Percentiles rank a stretch among this genome's conserved stretches.
Conservation (phyloP, 768 basidiomycete genomes). For the Rubroboletus satanas region DNA sequence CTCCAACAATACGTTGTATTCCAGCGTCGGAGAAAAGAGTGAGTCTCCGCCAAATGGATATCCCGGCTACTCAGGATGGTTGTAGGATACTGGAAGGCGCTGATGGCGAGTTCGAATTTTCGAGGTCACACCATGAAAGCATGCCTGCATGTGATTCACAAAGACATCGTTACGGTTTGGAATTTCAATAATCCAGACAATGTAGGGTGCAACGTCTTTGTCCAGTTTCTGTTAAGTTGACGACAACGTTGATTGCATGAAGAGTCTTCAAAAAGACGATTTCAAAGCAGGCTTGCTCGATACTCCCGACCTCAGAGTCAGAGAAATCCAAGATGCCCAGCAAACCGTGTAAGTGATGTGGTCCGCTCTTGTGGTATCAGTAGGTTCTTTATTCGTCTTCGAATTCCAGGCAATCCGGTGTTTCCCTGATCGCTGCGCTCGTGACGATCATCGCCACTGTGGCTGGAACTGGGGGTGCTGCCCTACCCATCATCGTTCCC, state of each 20-base stretch:
- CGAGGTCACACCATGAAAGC: not conserved
- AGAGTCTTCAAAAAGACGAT: not conserved
- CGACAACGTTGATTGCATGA: not conserved
- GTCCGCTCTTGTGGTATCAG: not conserved
- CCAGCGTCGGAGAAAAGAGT: conserved; percentile 2
- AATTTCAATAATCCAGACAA: conserved; percentile 1
- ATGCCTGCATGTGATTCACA: not conserved
- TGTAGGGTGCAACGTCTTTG: not conserved
- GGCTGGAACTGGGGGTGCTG: not conserved
- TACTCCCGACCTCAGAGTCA: not conserved
- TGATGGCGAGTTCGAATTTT: not conserved
- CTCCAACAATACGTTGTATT: not conserved
- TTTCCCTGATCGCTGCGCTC: not conserved
- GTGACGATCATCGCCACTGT: conserved; percentile 3
- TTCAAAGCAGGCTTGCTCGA: not conserved
- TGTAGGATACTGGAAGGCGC: not conserved
- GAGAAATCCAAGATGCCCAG: not conserved
- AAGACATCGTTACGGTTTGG: conserved; percentile 4
- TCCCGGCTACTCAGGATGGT: not conserved
- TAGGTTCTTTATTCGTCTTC: not conserved
- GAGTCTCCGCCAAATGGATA: not conserved
- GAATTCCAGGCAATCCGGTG: not conserved
- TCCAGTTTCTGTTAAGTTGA: not conserved
- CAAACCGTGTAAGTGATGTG: not conserved
- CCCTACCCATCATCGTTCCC: conserved; percentile 3